Evolutionary conservation across 2,329 filamentous ascomycete genomes (phyloP).

Genomic region (Magnaporthiopsis incrustans): DNA sequence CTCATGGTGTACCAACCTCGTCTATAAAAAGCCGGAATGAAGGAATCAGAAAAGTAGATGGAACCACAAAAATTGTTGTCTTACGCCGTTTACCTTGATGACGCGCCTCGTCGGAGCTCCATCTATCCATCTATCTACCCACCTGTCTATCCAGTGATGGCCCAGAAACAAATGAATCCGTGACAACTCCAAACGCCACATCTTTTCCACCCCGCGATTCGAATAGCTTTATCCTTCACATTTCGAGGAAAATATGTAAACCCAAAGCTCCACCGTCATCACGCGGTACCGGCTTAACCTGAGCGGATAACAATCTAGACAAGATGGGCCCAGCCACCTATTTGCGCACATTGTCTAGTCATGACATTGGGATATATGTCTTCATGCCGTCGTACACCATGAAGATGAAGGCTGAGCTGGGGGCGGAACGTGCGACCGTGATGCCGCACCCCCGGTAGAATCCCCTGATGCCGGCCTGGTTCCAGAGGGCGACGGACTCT

Average conservation of each 20-base stretch:
- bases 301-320: neutral
- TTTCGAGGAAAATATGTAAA: no score
- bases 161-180: neutral
- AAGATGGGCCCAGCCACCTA: neutral
- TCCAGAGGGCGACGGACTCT: slow-evolving; percentile 70
- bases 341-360: neutral
- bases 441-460: slow-evolving; percentile 94
- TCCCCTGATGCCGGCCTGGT: slow-evolving; percentile 70
- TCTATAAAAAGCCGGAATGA: neutral
- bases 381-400: slow-evolving; percentile 88
- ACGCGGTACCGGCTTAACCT: neutral
- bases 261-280: no score
- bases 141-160: neutral
- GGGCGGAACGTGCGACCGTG: slow-evolving; percentile 77
- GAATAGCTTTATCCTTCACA: no score
- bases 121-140: neutral
- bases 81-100: neutral
- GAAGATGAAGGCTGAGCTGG: slow-evolving; percentile 97
- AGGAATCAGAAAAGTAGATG: neutral
- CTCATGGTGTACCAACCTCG: neutral
- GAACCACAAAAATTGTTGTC: neutral
- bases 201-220: neutral
- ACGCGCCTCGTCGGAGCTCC: neutral
- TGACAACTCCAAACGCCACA: neutral
- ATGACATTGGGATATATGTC: slow-evolving; percentile 49